Conservation (phyloP, 1,139 yeast genomes). For the Pichia sp. region DNA sequence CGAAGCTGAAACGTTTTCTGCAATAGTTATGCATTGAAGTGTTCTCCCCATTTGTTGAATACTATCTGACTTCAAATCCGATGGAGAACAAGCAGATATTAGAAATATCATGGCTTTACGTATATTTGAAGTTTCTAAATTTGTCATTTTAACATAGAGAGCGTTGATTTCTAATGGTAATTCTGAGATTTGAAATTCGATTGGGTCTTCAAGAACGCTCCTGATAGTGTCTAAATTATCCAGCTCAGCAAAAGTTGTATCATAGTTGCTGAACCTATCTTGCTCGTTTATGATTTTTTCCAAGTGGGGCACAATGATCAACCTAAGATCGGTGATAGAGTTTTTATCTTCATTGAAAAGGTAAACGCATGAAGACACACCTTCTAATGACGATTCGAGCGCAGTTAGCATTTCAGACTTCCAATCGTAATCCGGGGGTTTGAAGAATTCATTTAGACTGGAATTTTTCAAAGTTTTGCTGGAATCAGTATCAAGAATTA, state of each 20-base stretch:
- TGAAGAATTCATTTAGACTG: conserved; percentile 6
- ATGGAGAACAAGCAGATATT: background rate
- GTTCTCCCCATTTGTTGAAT: background rate
- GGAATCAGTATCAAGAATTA: background rate
- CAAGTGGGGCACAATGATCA: background rate
- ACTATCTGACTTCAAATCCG: background rate
- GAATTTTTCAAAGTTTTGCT: background rate
- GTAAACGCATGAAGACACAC: conserved; percentile 9
- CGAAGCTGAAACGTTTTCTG: conserved; percentile 2
- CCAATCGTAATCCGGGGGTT: conserved; percentile 11
- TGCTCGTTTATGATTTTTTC: background rate
- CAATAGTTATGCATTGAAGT: conserved; percentile 4
- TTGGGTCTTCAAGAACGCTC: background rate
- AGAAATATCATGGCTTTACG: conserved; percentile 4
- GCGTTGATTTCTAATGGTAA: background rate
- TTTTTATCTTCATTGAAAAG: background rate
- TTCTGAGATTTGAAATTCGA: too few relatives aligned
- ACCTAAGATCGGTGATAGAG: background rate
- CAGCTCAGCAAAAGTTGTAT: background rate
- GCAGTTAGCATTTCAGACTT: conserved; percentile 7
- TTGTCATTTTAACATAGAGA: conserved; percentile 7
- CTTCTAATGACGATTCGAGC: conserved; percentile 13
- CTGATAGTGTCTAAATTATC: background rate
- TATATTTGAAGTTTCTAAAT: background rate
- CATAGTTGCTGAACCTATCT: conserved; percentile 6